phyloP scores from a whole-genome alignment of 768 basidiomycete genomes.

The Suillus weaverae region DNA sequence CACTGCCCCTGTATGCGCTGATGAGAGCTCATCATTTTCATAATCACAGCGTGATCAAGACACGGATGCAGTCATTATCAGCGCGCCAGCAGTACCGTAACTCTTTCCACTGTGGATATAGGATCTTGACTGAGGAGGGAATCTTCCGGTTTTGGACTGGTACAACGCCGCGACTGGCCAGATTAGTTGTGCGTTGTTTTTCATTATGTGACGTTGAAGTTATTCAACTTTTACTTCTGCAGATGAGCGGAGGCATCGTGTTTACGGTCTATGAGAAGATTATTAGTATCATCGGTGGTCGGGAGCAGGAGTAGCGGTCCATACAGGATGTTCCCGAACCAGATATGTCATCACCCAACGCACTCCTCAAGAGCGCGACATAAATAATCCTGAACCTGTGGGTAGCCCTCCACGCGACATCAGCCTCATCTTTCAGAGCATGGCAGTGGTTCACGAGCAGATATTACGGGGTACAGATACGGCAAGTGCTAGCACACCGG shows the following conservation, averaged over 20 bases:
- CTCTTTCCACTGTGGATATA: conserved; percentile 92
- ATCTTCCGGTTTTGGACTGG: conserved; percentile 94
- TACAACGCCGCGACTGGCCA: conserved; percentile 83
- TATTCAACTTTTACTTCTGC: conserved; percentile 2
- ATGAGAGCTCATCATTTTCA: neutral
- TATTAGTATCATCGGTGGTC: conserved; percentile 50
- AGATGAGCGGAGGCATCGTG: conserved; percentile 92
- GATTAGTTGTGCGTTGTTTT: conserved; percentile 62
- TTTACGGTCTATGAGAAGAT: conserved; percentile 91
- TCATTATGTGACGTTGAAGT: conserved; percentile 4
- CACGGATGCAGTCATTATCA: conserved; percentile 92
- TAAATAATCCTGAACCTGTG: neutral
- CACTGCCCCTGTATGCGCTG: conserved; percentile 12
- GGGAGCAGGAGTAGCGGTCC: conserved; percentile 13
- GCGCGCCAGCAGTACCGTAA: conserved; percentile 87
- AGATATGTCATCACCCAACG: neutral
- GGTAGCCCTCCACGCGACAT: neutral
- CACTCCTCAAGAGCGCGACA: neutral
- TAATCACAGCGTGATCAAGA: conserved; percentile 82
- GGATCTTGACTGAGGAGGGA: conserved; percentile 94
- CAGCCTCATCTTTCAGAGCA: neutral
- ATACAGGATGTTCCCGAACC: neutral
- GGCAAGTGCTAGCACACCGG: neutral
- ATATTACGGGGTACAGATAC: neutral
- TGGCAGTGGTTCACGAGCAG: neutral